Base-by-base conservation (phyloP, 1,284 basidiomycete genomes). In the Pseudozyma hubeiensis region DNA sequence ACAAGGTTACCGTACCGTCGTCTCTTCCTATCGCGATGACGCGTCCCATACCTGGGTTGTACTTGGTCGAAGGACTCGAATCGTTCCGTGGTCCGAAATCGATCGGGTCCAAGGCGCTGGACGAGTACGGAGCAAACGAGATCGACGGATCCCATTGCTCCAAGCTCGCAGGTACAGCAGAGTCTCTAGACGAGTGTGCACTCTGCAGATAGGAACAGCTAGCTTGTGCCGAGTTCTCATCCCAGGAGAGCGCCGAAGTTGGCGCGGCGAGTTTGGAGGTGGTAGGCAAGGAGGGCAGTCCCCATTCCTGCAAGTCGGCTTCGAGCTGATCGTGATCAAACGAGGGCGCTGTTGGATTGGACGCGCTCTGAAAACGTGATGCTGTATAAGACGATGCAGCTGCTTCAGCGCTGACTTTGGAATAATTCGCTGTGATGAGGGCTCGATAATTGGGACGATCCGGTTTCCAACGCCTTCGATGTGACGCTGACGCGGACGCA, bases 131-230 rank as follows among this genome's bases (percentile, higher is more conserved):
- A 33, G 64, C 54, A n/a, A 64, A 68, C 4, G 70, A 73, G 24
- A 73, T 64, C 9, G 70, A 67, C 5, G 64, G 57, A n/a, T 73
- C 70, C 64, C 70, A 73, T 16, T 55, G 61, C 33, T 73, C 64
- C 45, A 68, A n/a, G 2, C 57, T 56, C 11, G 50, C 37, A 30
- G 48, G 34, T 5, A 13, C 4, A 6, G 37, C 7, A 13, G 13
- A 8, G 19, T 14, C 14, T 9, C 1, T n/a, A 29, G 39, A n/a
- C 7, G 24, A 17, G 6, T 7, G 29, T 14, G 17, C 13, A 14
- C n/a, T 31, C 19, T 50, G 45, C 4, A 61, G 40, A 29, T 51
- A 53, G 1, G 57, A 57, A 19, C 50, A 64, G 64, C 53, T 73
- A 33, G 45, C 44, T 2, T 54, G 46, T 5, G 50, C 44, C 2